Evolutionary conservation across 2,329 filamentous ascomycete genomes (phyloP), one percentile per base, ranked within the genome.

Genomic region (Mariannaea sp.): DNA sequence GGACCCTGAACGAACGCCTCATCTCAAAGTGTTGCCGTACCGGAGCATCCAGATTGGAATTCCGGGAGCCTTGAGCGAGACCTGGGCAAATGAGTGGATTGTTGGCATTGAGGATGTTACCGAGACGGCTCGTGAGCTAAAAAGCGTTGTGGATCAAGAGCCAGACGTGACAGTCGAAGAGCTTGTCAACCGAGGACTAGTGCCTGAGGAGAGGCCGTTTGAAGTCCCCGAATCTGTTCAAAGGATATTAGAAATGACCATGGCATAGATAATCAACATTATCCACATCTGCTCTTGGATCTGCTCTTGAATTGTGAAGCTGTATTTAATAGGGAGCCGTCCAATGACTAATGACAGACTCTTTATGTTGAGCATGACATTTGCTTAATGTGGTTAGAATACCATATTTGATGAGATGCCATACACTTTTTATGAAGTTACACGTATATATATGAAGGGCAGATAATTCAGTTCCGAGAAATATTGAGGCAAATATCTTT

Each of bases 21-120:
- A 66, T 29, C 65, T 85, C 9, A 75, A 67, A 9, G 73, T 70
- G 56, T 56, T 85, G 45, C 66, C 61, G 7, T 77, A 81, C 62
- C 71, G 83, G 35, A 84, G 81, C 62, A 82, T 87, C 24, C 83
- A 87, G 72, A 80, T 86, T 57, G 83, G 83, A 1, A 77, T 86
- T n/a, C 76, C 79, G 1, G 74, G 68, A 2, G 66, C 65, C 1
- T 58, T 82, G 45, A 76, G 76, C 27, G 66, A 68, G 22, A 68
- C 61, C 22, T 85, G 79, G 77, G 71, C 76, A 3, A 70, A 75
- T 30, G 71, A 81, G 35, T 80, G 79, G 74, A 80, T 85, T 59
- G 69, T 76, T 4, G 70, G 69, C 4, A 82, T 87, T 49, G 75
- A 80, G 47, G 84, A 86, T 72, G 81, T 85, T 3, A 87, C 82